Conservation (phyloP, 2,329 filamentous ascomycete genomes). For the Eurotiales sp. region DNA sequence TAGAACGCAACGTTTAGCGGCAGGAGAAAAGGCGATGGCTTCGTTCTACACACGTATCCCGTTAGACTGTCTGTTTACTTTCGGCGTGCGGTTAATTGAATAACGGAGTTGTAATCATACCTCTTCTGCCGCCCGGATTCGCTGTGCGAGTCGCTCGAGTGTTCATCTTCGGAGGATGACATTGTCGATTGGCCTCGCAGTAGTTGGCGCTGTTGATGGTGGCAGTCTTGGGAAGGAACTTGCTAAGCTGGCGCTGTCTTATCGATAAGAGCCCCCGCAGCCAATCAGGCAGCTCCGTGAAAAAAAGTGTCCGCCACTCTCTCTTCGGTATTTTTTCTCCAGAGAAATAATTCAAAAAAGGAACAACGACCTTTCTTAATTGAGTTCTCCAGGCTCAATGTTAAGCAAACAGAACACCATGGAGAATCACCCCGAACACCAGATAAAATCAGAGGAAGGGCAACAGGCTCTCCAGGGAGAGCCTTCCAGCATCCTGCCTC, state of each 20-base stretch:
- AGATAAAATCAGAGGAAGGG: slow-evolving; percentile 6
- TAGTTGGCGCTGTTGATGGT: not conserved
- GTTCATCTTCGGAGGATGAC: slow-evolving; percentile 16
- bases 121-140: slow-evolving; percentile 11
- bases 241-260: slow-evolving; percentile 4
- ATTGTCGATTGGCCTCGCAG: not conserved
- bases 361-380: not conserved
- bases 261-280: slow-evolving; percentile 13
- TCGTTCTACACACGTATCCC: slow-evolving; percentile 24
- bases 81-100: slow-evolving; percentile 4
- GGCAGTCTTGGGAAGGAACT: not conserved
- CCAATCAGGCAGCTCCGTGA: slow-evolving; percentile 10
- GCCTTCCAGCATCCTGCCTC: not conserved
- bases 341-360: no score
- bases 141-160: slow-evolving; percentile 12
- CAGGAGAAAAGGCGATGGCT: slow-evolving; percentile 55
- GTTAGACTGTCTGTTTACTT: slow-evolving; percentile 14
- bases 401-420: slow-evolving; percentile 17
- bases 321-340: not conserved
- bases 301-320: slow-evolving; percentile 15
- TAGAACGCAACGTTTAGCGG: slow-evolving; percentile 75
- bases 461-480: slow-evolving; percentile 12
- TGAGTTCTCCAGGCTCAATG: not conserved
- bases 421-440: slow-evolving; percentile 20
- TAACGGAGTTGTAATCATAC: slow-evolving; percentile 6